These are phyloP conservation scores for Colletotrichum incanum DNA, from an alignment of 2,329 filamentous ascomycete genomes.

Conservation along the genomic window DNA sequence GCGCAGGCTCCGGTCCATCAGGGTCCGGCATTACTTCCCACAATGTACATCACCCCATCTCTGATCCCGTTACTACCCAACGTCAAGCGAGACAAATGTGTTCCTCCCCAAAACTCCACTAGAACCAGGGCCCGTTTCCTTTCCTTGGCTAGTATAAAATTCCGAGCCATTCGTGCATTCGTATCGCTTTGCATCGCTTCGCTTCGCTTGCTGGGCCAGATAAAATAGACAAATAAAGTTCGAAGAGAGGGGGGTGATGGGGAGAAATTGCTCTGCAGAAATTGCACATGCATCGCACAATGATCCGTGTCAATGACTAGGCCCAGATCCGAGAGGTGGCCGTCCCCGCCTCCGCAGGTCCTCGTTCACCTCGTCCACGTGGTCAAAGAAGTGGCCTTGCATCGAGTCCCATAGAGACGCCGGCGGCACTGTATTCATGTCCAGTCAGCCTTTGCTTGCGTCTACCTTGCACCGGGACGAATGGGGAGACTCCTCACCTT, in stretches of 20 bases:
- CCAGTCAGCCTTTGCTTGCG: conserved; percentile 1
- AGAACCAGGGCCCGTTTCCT: neutral
- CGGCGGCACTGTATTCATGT: conserved; percentile 38
- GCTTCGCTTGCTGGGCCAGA: conserved; percentile 4
- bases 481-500: conserved; percentile 26
- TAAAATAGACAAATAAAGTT: neutral
- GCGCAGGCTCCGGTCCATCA: neutral
- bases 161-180: neutral
- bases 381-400: conserved; percentile 45
- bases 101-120: neutral
- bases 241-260: neutral
- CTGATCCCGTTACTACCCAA: neutral
- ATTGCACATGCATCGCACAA: neutral
- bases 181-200: conserved; percentile 12
- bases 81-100: neutral
- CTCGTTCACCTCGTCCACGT: conserved; percentile 43
- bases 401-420: conserved; percentile 45
- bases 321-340: conserved; percentile 10
- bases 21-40: neutral
- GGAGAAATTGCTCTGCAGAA: neutral
- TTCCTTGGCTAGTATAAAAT: neutral
- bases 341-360: conserved; percentile 35
- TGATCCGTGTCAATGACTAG: neutral
- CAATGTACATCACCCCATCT: neutral
- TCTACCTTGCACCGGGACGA: neutral